Conservation (phyloP, 2,329 filamentous ascomycete species). For the Gnomoniopsis smithogilvyi region DNA sequence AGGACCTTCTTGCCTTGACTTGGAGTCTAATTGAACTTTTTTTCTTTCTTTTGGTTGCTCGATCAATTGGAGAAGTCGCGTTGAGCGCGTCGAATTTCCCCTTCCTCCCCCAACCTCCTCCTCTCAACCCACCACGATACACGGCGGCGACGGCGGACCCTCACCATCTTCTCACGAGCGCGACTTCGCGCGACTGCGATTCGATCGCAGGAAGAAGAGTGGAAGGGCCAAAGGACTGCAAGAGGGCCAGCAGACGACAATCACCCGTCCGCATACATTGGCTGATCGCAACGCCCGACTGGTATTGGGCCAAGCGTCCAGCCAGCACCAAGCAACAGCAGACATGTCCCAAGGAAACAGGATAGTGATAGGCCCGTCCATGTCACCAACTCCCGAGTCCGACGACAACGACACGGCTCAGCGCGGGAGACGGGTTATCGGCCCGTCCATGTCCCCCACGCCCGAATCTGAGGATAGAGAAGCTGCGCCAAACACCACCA, state of each 20-base stretch:
- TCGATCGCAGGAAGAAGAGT: background rate
- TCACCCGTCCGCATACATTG: background rate
- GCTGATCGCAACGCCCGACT: background rate
- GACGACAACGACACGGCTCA: background rate
- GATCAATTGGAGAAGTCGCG: background rate
- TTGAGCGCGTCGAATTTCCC: background rate
- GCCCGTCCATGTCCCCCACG: constrained; percentile 11
- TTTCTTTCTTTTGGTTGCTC: too few species aligned
- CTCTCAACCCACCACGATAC: background rate
- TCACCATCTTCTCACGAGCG: background rate
- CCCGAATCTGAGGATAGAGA: background rate
- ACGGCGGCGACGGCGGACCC: background rate
- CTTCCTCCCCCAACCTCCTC: background rate
- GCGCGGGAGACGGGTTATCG: background rate
- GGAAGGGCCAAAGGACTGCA: background rate
- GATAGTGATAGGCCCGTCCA: too few species aligned
- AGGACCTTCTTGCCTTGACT: background rate
- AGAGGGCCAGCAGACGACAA: background rate
- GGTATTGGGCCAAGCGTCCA: constrained; percentile 6
- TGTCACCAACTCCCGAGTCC: too few species aligned
- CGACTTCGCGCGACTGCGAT: background rate
- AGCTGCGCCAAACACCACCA: background rate
- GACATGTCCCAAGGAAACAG: too few species aligned
- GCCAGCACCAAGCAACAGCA: background rate
- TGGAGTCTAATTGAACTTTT: too few species aligned